phyloP scores from a whole-genome alignment of 352 stramenopile species.

The Phytophthora capsici region DNA sequence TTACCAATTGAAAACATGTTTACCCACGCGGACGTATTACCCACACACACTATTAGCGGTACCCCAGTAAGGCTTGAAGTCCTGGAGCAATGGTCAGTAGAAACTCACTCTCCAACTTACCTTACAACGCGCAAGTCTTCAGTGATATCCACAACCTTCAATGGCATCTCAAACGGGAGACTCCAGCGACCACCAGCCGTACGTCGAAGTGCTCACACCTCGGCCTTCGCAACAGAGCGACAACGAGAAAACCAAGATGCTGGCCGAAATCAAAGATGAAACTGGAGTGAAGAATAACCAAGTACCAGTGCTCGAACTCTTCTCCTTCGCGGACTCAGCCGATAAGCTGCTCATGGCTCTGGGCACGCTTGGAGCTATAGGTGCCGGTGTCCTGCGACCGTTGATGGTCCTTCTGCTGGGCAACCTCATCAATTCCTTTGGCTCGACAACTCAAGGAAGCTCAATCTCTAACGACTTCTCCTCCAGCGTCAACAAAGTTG shows the following conservation, averaged over 20 bases:
- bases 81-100: not conserved
- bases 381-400: slow-evolving; percentile 27
- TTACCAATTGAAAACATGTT: not conserved
- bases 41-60: not conserved
- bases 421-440: slow-evolving; percentile 43
- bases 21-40: not conserved
- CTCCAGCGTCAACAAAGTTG: slow-evolving; percentile 38
- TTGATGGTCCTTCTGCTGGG: slow-evolving; percentile 38
- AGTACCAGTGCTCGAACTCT: slow-evolving; percentile 27
- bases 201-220: slow-evolving; percentile 23
- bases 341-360: slow-evolving; percentile 40
- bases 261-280: not conserved
- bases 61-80: too few relatives aligned
- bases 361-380: slow-evolving; percentile 21
- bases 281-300: slow-evolving; percentile 1
- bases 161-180: slow-evolving; percentile 10
- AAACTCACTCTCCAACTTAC: slow-evolving; percentile 14
- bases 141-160: not conserved
- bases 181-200: slow-evolving; percentile 5
- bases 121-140: slow-evolving; percentile 1
- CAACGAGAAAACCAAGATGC: slow-evolving; percentile 3
- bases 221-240: slow-evolving; percentile 14
- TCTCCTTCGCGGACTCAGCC: slow-evolving; percentile 35
- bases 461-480: not conserved
- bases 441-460: slow-evolving; percentile 18